Percentiles rank a stretch among this genome's conserved stretches.
phyloP scores from a whole-genome alignment of 2,329 filamentous ascomycete genomes.

The Sporothrix brasiliensis region DNA sequence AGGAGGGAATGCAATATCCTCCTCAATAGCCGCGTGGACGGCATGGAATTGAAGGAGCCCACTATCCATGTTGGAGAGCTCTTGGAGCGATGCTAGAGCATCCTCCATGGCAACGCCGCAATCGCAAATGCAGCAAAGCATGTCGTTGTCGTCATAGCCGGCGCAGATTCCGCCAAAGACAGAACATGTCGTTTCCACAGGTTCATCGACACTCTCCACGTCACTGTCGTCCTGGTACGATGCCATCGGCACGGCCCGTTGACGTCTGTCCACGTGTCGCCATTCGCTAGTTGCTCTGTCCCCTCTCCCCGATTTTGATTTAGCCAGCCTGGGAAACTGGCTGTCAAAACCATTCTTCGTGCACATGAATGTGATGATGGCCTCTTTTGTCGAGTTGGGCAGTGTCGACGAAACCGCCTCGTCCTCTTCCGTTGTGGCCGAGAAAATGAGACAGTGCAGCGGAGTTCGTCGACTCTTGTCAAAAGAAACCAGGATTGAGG shows the following conservation, averaged over 20 bases:
- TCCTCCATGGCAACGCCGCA: neutral
- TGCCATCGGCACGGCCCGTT: neutral
- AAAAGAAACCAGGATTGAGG: neutral
- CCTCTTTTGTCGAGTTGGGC: neutral
- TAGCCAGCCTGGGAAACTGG: neutral
- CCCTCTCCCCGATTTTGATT: neutral
- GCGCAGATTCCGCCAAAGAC: slow-evolving; percentile 4
- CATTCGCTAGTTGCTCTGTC: neutral
- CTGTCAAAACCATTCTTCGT: neutral
- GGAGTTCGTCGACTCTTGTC: slow-evolving; percentile 15
- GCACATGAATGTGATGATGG: slow-evolving; percentile 16
- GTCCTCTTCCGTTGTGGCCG: neutral
- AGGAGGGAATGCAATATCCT: slow-evolving; percentile 15
- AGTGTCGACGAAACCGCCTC: neutral
- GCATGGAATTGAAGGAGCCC: slow-evolving; percentile 18
- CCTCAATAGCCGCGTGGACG: slow-evolving; percentile 20
- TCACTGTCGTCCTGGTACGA: slow-evolving; percentile 12
- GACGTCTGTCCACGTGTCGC: neutral
- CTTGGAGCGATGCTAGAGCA: slow-evolving; percentile 5
- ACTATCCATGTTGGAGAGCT: slow-evolving; percentile 6
- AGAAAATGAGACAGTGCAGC: slow-evolving; percentile 17
- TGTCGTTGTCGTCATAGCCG: neutral
- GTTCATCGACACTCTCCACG: slow-evolving; percentile 1
- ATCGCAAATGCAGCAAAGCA: slow-evolving; percentile 20
- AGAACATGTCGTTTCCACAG: neutral